Evolutionary conservation across 2,329 filamentous ascomycete species (phyloP), one percentile per base, ranked within the genome.

Genomic region (Apiospora koreana): DNA sequence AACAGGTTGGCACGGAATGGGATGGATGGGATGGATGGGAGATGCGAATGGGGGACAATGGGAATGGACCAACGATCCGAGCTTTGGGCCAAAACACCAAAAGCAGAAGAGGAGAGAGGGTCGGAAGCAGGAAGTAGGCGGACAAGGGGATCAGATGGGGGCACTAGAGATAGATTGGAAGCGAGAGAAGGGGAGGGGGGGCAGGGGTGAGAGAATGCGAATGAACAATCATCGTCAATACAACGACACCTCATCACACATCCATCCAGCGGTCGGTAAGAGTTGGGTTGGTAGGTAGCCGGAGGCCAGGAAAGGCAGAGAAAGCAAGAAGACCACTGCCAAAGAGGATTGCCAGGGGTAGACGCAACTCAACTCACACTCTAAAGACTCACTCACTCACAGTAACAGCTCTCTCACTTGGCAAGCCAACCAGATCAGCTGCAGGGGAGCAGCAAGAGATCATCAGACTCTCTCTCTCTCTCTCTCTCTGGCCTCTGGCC

Each of bases 41-140:
- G 71, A 71, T 72, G 68, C 71, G 46, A 71, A 74, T 74, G 72
- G 73, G 73, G 70, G 41, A 66, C 64, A 66, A 65, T 43, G 62
- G 41, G 41, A 41, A 65, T 42, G 62, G 18, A 43, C 38, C n/a
- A 43, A 45, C 64, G 64, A 66, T 66, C 64, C 64, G 64, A 46
- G 66, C 66, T 48, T 46, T 23, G 42, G 6, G 43, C 45, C 42
- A 45, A 45, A 66, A 66, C 38, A 66, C 64, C 64, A 62, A 62
- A 23, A n/a, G 54, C 21, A 62, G 48, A 42, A 28, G 50, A 54
- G 50, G 48, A 69, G 67, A 43, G 41, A 31, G 65, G 16, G n/a
- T 43, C 10, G 50, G 5, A 35, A 58, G 41, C 25, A 66, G 50
- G 5, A 35, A 58, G 41, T 16, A 66, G n/a, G 42, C 31, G 28